Percentiles rank a stretch among this genome's conserved stretches.
phyloP scores from a whole-genome alignment of 371 early-diverging fungal genomes.

The Amoeboaphelidium occidentale region DNA sequence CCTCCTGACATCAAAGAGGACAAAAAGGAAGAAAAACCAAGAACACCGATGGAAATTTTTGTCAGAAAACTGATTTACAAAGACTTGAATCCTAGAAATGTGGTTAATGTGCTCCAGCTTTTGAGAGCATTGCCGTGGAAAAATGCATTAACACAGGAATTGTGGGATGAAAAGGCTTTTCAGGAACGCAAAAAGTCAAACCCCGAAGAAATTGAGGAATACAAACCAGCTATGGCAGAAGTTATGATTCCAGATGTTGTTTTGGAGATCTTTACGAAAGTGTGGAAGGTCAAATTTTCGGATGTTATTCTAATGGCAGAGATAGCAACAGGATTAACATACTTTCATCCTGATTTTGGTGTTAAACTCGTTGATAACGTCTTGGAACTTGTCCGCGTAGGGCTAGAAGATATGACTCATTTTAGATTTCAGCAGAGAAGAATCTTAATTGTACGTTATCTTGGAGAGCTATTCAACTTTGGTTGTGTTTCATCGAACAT shows the following conservation, averaged over 20 bases:
- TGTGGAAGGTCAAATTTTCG: conserved; percentile 75
- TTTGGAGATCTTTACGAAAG: conserved; percentile 37
- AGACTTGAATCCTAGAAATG: conserved; percentile 35
- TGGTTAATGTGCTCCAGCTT: too few relatives aligned
- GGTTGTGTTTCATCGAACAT: conserved; percentile 48
- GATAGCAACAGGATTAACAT: conserved; percentile 42
- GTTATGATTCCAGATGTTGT: conserved; percentile 9
- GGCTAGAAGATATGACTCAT: conserved; percentile 52
- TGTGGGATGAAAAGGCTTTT: too few relatives aligned
- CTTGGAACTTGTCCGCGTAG: conserved; percentile 66
- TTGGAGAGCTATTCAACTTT: conserved; percentile 76
- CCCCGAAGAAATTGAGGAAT: too few relatives aligned
- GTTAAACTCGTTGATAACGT: conserved; percentile 55
- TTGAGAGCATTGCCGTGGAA: too few relatives aligned
- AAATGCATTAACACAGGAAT: too few relatives aligned
- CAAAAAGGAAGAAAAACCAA: conserved; percentile 21
- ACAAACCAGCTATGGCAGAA: too few relatives aligned
- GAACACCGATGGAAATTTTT: conserved; percentile 53
- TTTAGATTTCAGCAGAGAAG: conserved; percentile 75
- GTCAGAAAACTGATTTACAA: conserved; percentile 56
- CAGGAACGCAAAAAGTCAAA: too few relatives aligned
- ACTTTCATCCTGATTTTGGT: conserved; percentile 63
- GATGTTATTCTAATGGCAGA: conserved; percentile 59
- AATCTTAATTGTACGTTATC: conserved; percentile 45
- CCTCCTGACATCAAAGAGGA: neutral